Conservation (phyloP, 495 filamentous ascomycete genomes). For the Friedmanniomyces endolithicus region DNA sequence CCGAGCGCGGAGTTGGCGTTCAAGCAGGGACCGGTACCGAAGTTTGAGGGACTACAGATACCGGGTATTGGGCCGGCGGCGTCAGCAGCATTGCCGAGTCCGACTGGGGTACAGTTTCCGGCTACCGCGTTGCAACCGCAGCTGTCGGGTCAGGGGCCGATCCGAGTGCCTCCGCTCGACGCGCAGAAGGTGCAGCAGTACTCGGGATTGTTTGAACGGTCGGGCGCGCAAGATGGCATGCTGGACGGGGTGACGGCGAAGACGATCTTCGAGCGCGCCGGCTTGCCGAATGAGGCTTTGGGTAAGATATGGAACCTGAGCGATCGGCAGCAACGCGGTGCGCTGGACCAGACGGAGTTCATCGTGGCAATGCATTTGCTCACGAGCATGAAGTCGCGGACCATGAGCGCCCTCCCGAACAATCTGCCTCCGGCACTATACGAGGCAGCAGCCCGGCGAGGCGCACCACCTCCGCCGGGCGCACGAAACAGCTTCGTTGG, state of each 20-base stretch:
- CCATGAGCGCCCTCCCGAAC: constrained; percentile 63
- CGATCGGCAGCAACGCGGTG: constrained; percentile 82
- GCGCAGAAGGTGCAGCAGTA: constrained; percentile 85
- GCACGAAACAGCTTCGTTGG: constrained; percentile 1
- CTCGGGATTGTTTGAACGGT: constrained; percentile 72
- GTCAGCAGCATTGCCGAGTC: constrained; percentile 37
- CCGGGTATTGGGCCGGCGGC: constrained; percentile 32
- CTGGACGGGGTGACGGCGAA: constrained; percentile 70
- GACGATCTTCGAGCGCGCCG: constrained; percentile 85
- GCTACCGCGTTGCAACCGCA: constrained; percentile 44
- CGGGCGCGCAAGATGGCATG: constrained; percentile 63
- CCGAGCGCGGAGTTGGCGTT: constrained; percentile 67
- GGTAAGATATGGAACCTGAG: constrained; percentile 91
- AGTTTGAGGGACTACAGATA: constrained; percentile 65
- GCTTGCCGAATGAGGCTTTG: constrained; percentile 77
- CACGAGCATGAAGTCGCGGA: constrained; percentile 74
- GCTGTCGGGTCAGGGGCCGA: constrained; percentile 38
- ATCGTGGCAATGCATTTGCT: constrained; percentile 97
- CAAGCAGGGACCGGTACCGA: constrained; percentile 62
- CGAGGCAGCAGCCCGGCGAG: constrained; percentile 73
- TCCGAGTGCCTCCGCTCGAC: constrained; percentile 80
- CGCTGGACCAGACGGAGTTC: constrained; percentile 82
- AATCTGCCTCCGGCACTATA: constrained; percentile 78
- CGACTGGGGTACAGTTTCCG: constrained; percentile 24
- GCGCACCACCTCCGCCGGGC: constrained; percentile 32